Percentiles rank a stretch among this genome's conserved stretches.
Evolutionary conservation across 108 stramenopile species (phyloP).

Genomic region (Skeletonema marinoi): DNA sequence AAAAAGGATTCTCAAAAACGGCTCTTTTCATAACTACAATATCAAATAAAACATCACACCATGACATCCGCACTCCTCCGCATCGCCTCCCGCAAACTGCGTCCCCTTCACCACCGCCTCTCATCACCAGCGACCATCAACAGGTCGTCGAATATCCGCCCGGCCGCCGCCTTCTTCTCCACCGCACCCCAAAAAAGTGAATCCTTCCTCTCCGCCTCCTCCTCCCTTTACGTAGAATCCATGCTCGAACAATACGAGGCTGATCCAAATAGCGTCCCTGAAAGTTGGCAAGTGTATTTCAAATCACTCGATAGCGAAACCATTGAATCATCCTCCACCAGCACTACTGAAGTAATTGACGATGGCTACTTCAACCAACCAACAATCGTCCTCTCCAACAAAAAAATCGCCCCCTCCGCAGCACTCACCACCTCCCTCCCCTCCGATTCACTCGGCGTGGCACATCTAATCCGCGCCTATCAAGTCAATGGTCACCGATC

Average conservation of each 20-base stretch:
- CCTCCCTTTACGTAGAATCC: conserved; percentile 81
- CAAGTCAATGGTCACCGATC: conserved; percentile 96
- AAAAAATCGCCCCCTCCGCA: background rate
- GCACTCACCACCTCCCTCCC: conserved; percentile 48
- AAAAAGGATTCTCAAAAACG: background rate
- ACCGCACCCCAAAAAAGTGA: conserved; percentile 36
- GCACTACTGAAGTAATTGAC: background rate
- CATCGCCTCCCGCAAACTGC: background rate
- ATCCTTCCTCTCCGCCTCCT: conserved; percentile 76
- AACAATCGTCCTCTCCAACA: conserved; percentile 29
- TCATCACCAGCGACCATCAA: background rate
- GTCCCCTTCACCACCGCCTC: background rate
- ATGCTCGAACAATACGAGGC: conserved; percentile 77
- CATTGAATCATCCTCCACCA: background rate
- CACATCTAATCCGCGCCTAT: conserved; percentile 97
- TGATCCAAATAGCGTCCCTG: conserved; percentile 75
- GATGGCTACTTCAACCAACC: conserved; percentile 37
- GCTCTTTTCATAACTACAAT: background rate
- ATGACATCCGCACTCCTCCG: conserved; percentile 3
- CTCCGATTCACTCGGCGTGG: conserved; percentile 86
- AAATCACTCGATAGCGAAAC: conserved; percentile 4
- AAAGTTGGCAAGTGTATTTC: conserved; percentile 54
- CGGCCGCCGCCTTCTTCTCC: conserved; percentile 5
- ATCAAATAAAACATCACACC: background rate
- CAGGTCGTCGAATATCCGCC: background rate